A percentile compares a stretch with the other conserved stretches of the same genome.
phyloP scores from a whole-genome alignment of 768 basidiomycete genomes.

The Macrolepiota fuliginosa region DNA sequence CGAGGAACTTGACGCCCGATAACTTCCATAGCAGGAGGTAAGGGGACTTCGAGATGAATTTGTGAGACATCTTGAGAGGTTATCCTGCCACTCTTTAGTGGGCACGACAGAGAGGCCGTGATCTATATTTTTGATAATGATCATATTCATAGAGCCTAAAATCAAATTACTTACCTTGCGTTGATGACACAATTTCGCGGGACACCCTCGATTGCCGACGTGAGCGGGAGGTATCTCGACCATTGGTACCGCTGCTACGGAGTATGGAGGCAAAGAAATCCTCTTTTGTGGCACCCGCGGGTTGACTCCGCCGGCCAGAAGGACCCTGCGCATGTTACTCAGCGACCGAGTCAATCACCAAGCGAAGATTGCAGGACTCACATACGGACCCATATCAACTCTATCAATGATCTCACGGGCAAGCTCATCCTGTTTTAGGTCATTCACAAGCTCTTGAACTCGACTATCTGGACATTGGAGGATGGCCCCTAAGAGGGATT shows the following conservation, averaged over 20 bases:
- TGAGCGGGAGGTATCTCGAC: constrained; percentile 56
- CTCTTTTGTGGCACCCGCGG: constrained; percentile 66
- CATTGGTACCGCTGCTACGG: constrained; percentile 49
- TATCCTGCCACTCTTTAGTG: constrained; percentile 79
- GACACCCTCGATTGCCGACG: constrained; percentile 75
- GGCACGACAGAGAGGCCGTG: constrained; percentile 60
- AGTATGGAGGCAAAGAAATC: constrained; percentile 78
- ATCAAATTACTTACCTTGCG: constrained; percentile 40
- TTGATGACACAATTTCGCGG: constrained; percentile 78
- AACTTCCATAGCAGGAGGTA: constrained; percentile 17
- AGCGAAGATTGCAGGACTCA: constrained; percentile 28
- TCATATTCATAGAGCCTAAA: neutral
- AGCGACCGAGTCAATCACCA: constrained; percentile 9
- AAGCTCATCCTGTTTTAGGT: constrained; percentile 68
- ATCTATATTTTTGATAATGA: constrained; percentile 34
- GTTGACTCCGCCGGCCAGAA: constrained; percentile 59
- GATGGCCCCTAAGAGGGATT: constrained; percentile 82
- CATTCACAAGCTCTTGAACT: constrained; percentile 59
- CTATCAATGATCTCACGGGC: constrained; percentile 74
- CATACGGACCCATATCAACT: constrained; percentile 81
- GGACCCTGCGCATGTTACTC: constrained; percentile 48
- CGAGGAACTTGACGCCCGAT: constrained; percentile 17
- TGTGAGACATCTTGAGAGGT: constrained; percentile 54
- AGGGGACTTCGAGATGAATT: constrained; percentile 23
- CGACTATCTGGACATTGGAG: constrained; percentile 68